Percentiles rank a stretch among this genome's conserved stretches.
phyloP scores from a whole-genome alignment of 2,329 filamentous ascomycete species.

The Fusarium armeniacum region DNA sequence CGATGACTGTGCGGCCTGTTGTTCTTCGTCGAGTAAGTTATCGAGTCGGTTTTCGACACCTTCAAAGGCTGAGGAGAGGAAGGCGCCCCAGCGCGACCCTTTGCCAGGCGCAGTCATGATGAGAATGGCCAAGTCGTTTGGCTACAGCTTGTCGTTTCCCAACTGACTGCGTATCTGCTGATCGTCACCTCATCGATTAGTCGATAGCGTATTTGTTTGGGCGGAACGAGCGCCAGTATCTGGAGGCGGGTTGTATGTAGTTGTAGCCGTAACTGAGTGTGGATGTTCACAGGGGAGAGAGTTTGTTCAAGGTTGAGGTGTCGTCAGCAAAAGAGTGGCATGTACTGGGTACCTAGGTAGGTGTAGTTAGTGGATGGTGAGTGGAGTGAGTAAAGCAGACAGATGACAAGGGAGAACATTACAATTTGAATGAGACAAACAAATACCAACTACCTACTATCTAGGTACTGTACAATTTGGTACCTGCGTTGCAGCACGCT shows the following conservation, averaged over 20 bases:
- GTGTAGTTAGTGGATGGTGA: slow-evolving; percentile 22
- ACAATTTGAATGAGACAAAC: slow-evolving; percentile 4
- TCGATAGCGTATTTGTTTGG: slow-evolving; percentile 15
- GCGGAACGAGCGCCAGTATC: slow-evolving; percentile 3
- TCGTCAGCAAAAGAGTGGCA: slow-evolving; percentile 40
- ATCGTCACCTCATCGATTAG: slow-evolving; percentile 42
- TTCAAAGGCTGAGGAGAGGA: slow-evolving; percentile 90
- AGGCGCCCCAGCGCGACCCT: slow-evolving; percentile 78
- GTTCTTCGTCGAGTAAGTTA: slow-evolving; percentile 85
- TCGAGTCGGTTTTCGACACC: slow-evolving; percentile 95
- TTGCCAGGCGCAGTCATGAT: slow-evolving; percentile 66
- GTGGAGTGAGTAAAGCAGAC: slow-evolving; percentile 16
- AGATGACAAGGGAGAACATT: neutral
- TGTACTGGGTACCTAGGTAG: slow-evolving; percentile 19
- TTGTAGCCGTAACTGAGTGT: slow-evolving; percentile 15
- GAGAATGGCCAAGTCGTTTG: slow-evolving; percentile 18
- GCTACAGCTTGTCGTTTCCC: slow-evolving; percentile 34
- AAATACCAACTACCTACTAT: neutral
- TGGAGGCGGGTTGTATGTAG: neutral
- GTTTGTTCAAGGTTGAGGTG: slow-evolving; percentile 36
- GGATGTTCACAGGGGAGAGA: slow-evolving; percentile 19
- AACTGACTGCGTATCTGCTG: slow-evolving; percentile 41
- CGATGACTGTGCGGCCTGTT: slow-evolving; percentile 29
- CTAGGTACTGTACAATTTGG: neutral
- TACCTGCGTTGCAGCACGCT: neutral